Conservation (phyloP, 495 filamentous ascomycete species). For the Talaromyces thailandensis region DNA sequence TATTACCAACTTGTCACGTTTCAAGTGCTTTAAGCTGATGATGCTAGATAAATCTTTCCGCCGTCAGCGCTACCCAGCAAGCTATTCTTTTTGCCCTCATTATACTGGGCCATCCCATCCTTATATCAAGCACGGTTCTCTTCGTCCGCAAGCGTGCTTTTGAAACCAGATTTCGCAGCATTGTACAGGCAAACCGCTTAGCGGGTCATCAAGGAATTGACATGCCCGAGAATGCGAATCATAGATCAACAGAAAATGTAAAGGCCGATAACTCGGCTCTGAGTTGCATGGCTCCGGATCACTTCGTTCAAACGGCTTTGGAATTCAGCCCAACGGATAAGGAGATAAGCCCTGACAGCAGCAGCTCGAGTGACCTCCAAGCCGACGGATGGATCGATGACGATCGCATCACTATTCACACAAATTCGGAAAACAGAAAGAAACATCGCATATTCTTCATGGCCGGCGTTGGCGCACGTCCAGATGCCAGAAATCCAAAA, state of each 20-base stretch:
- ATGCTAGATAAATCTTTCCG: constrained; percentile 48
- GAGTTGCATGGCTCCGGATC: no score
- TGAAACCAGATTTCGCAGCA: constrained; percentile 52
- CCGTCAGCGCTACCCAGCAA: constrained; percentile 75
- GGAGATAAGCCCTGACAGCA: not conserved
- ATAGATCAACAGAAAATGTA: no score
- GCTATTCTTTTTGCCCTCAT: constrained; percentile 63
- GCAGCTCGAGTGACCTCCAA: not conserved
- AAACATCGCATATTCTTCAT: constrained; percentile 37
- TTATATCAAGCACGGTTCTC: constrained; percentile 32
- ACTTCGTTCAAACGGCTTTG: not conserved
- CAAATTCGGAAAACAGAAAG: constrained; percentile 7
- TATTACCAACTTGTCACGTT: constrained; percentile 13
- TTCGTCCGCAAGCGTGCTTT: constrained; percentile 62
- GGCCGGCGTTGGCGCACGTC: constrained; percentile 44
- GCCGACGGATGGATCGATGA: constrained; percentile 18
- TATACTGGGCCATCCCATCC: constrained; percentile 55
- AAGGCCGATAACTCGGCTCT: not conserved
- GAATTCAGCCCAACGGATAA: not conserved
- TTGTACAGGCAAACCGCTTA: constrained; percentile 34
- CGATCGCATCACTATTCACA: constrained; percentile 25
- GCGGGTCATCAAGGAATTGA: not conserved
- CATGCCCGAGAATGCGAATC: not conserved
- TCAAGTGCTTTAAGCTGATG: constrained; percentile 7
- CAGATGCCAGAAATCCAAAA: constrained; percentile 29